Evolutionary conservation across 345 rosid genomes (phyloP), one percentile per base, ranked within the genome.

Genomic region (Erysimum cheiranthoides): DNA sequence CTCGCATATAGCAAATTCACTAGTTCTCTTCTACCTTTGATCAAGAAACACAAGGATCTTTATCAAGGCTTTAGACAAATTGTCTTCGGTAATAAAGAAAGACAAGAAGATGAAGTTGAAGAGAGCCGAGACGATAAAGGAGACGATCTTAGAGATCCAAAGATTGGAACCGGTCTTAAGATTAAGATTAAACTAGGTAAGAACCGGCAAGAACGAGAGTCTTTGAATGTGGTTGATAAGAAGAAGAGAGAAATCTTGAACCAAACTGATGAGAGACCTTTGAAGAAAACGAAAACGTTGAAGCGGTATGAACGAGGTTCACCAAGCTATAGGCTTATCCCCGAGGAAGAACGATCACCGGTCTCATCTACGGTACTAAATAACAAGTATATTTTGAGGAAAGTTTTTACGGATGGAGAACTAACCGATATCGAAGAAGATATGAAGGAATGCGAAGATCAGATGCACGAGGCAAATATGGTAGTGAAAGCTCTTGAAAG

Each of bases 391-490:
- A 21, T 21, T 21, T 21, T 21, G 25, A 21, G 25, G 25, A 21
- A 21, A 21, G 25, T 1, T 21, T 21, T 21, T 21, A 21, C 25
- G 25, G 25, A 21, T 21, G 25, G 25, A 21, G 25, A 21, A 21
- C 56, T 16, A 43, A 18, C 35, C 12, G 10, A 14, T 3, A 5
- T 14, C 49, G 64, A 73, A 45, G 30, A 3, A 45, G 66, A 16
- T 13, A 32, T 64, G 64, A 11, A 52, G 16, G 3, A 28, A 6
- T 65, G 78, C 58, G 65, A 73, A 65, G 50, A 73, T 3, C 6
- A 73, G 1, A 73, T 73, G 66, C 45, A 5, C 16, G 57, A 73
- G 53, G 4, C 10, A n/a, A 58, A 65, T 9, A 12, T 66, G 65
- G 14, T 34, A 18, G 27, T 34, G 36, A 12, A 3, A 6, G 0